Evolutionary conservation across 768 basidiomycete species (phyloP), one percentile per base, ranked within the genome.

Genomic region (Russula earlei): DNA sequence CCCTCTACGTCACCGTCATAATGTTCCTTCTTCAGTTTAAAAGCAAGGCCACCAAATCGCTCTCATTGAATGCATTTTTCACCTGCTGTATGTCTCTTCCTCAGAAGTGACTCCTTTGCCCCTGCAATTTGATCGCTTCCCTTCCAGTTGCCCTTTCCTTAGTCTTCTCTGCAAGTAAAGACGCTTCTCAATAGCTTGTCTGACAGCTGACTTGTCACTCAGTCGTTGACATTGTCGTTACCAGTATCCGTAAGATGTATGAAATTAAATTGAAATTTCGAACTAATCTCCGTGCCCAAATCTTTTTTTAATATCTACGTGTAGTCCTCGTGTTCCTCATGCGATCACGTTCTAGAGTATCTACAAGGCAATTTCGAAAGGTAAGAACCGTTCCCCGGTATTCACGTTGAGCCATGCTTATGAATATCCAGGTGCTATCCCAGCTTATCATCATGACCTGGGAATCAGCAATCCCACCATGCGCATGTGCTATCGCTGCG

Each of bases 401-500:
- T 24, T n/a, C 15, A 6, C 10, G 17, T 44, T 44, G 14, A 19
- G 4, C 20, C 7, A 20, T 14, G n/a, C 36, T 49, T 36, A 40
- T 20, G 6, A 5, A 25, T 44, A n/a, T 9, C 8, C n/a, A 58
- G 57, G 34, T 54, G 10, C 20, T 36, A 25, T 55, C 47, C 11
- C 61, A 60, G 0, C 55, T 68, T 2, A 63, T 64, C 0, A 38
- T 54, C 1, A 50, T 68, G 20, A 62, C 64, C 3, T 68, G 67
- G 67, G 67, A 68, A 45, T 64, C 67, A 0, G 67, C 67, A 1
- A 15, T 68, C 15, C 66, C 63, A 2, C 66, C 67, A 5, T 67
- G 63, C 37, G 31, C 60, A 6, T 68, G 66, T 37, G 66, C 67
- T 5, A 58, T 67, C 7, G 46, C 62, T 10, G 58, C 62, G 3